A percentile compares a stretch with the other conserved stretches of the same genome.
phyloP scores from a whole-genome alignment of 73 alveolate genomes.

The Paramecium pentaurelia region DNA sequence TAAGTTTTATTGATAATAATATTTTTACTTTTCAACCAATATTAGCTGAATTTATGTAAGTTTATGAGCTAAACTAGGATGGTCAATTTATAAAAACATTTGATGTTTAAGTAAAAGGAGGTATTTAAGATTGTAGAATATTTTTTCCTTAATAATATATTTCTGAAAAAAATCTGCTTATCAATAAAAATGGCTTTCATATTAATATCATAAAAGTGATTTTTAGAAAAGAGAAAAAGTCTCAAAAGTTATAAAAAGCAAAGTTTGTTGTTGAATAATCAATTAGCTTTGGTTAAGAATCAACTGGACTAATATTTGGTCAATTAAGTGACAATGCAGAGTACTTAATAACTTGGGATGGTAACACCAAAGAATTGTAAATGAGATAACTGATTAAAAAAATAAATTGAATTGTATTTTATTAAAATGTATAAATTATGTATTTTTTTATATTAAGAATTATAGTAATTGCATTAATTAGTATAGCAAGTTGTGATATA shows the following conservation, averaged over 20 bases:
- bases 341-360: not conserved
- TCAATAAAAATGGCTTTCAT: not conserved
- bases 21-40: not conserved
- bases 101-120: not conserved
- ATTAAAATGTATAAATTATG: too few species aligned
- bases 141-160: not conserved
- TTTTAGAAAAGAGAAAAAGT: too few species aligned
- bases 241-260: too few species aligned
- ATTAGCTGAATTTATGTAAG: not conserved
- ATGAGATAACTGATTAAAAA: not conserved
- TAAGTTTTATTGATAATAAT: not conserved
- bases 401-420: too few species aligned
- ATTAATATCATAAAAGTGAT: not conserved
- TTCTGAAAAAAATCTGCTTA: not conserved
- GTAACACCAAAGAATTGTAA: not conserved
- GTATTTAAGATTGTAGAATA: not conserved
- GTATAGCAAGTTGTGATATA: too few species aligned
- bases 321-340: not conserved
- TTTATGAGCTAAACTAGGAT: not conserved
- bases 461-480: too few species aligned
- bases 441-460: too few species aligned
- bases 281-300: not conserved
- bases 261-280: not conserved
- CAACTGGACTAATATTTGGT: not conserved
- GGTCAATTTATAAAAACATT: not conserved